Percentiles rank a stretch among this genome's conserved stretches.
phyloP scores from a whole-genome alignment of 345 rosid genomes.

The Citrus sinensis region DVS_A1.0 CM039163.1:41240001-41240500 shows the following conservation, averaged over 20 bases:
- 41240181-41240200: conserved; percentile 89
- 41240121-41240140: conserved; percentile 65
- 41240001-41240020: conserved; percentile 74
- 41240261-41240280: conserved; percentile 50
- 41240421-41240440: conserved; percentile 88
- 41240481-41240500: conserved; percentile 92
- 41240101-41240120: conserved; percentile 64
- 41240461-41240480: conserved; percentile 98
- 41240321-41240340: conserved; percentile 61
- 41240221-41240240: conserved; percentile 96
- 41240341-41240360: conserved; percentile 57
- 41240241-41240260: conserved; percentile 42
- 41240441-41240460: conserved; percentile 87
- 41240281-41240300: conserved; percentile 88
- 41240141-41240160: conserved; percentile 49
- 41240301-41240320: conserved; percentile 76
- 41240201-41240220: conserved; percentile 84
- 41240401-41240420: conserved; percentile 91
- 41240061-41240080: conserved; percentile 84
- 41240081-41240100: conserved; percentile 53
- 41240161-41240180: conserved; percentile 66
- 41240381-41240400: conserved; percentile 94
- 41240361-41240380: conserved; percentile 94
- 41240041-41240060: conserved; percentile 61
- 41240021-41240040: conserved; percentile 75